Evolutionary conservation across 2,329 filamentous ascomycete genomes (phyloP).

Genomic region (Fusarium humuli): DNA sequence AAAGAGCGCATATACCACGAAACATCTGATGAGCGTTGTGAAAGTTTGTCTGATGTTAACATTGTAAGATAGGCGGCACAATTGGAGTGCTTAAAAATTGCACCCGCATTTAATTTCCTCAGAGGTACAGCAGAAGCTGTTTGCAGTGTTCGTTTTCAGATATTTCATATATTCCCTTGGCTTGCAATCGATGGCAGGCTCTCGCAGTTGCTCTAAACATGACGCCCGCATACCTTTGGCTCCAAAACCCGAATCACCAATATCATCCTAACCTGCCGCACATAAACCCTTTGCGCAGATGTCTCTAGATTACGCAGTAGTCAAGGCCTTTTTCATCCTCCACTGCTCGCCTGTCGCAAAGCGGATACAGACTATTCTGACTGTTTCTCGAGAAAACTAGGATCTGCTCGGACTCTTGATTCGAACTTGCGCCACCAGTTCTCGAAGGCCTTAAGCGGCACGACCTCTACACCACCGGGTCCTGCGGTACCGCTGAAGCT

Average conservation of each 20-base stretch:
- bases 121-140: not conserved
- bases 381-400: slow-evolving; percentile 83
- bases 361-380: slow-evolving; percentile 31
- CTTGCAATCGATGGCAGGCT: slow-evolving; percentile 7
- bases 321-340: not conserved
- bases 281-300: not conserved
- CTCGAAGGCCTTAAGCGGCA: slow-evolving; percentile 94
- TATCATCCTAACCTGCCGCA: not conserved
- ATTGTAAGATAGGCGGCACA: not conserved
- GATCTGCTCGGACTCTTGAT: slow-evolving; percentile 83
- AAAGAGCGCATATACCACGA: slow-evolving; percentile 26
- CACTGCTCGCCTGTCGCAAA: not conserved
- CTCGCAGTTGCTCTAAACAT: slow-evolving; percentile 21
- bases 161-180: not conserved
- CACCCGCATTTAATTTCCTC: not conserved
- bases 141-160: not conserved
- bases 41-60: not conserved
- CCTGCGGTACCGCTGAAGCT: slow-evolving; percentile 79
- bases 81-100: slow-evolving; percentile 2
- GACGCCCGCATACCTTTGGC: not conserved
- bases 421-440: slow-evolving; percentile 99
- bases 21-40: slow-evolving; percentile 24
- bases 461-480: slow-evolving; percentile 78
- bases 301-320: not conserved
- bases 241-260: not conserved